A percentile compares a stretch with the other conserved stretches of the same genome.
Conservation (phyloP, 441 rosid species). For the Hura crepitans region DNA sequence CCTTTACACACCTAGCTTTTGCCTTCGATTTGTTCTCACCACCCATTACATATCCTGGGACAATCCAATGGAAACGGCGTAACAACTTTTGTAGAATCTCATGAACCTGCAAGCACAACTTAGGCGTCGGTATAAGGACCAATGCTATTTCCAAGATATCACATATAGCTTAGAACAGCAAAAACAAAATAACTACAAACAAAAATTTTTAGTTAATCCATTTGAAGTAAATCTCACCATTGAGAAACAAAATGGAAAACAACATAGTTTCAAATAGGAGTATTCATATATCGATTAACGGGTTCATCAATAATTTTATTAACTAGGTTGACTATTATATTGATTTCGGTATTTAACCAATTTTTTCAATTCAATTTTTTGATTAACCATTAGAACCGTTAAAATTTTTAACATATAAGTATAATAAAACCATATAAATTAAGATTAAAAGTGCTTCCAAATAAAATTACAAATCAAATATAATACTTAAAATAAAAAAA, state of each 20-base stretch:
- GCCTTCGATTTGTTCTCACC: constrained; percentile 89
- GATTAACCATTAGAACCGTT: too few relatives aligned
- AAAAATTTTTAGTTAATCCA: background rate
- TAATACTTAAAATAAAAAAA: too few relatives aligned
- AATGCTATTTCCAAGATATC: constrained; percentile 47
- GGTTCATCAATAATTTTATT: too few relatives aligned
- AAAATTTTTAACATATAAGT: too few relatives aligned
- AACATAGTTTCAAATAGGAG: too few relatives aligned
- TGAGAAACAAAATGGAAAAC: background rate
- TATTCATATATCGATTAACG: too few relatives aligned
- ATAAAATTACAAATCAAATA: too few relatives aligned
- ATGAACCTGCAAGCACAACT: constrained; percentile 86
- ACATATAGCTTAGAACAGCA: background rate
- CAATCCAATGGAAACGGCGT: constrained; percentile 94
- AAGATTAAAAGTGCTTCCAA: too few relatives aligned
- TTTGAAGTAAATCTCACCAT: background rate
- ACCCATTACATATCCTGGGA: constrained; percentile 95
- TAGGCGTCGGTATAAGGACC: constrained; percentile 95
- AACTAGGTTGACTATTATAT: too few relatives aligned
- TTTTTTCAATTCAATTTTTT: too few relatives aligned
- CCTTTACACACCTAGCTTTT: constrained; percentile 98
- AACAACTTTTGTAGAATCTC: constrained; percentile 79
- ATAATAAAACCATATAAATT: too few relatives aligned
- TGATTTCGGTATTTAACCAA: too few relatives aligned
- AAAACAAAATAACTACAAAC: background rate